phyloP scores from a whole-genome alignment of 75 land plant genomes.

The Picea glauca region DNA sequence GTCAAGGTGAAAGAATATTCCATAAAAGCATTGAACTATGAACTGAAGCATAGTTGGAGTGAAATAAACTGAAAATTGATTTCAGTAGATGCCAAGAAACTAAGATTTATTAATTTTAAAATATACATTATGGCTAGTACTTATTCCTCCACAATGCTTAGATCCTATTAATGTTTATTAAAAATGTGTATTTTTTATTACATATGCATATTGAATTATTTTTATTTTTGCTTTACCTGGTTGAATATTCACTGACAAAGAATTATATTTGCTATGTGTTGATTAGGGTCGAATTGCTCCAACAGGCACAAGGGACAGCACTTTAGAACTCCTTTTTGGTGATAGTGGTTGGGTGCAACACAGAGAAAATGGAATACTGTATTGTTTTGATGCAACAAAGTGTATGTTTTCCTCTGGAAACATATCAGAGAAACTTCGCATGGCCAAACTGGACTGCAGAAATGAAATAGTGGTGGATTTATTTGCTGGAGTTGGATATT shows the following conservation, averaged over 20 bases:
- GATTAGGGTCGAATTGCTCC: constrained; percentile 71
- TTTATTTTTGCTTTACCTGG: background rate
- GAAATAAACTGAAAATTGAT: too few species aligned
- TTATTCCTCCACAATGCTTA: too few species aligned
- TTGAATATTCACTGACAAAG: constrained; percentile 1
- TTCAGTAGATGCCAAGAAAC: too few species aligned
- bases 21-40: too few species aligned
- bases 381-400: constrained; percentile 93
- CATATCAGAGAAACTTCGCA: constrained; percentile 81
- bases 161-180: background rate
- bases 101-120: too few species aligned
- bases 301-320: constrained; percentile 84
- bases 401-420: constrained; percentile 99
- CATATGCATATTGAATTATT: background rate
- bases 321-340: constrained; percentile 68
- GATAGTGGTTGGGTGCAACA: constrained; percentile 89
- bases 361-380: constrained; percentile 82
- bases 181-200: background rate
- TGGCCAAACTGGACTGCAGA: constrained; percentile 57
- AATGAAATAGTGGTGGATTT: constrained; percentile 80
- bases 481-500: constrained; percentile 97
- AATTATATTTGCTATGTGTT: background rate
- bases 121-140: too few species aligned
- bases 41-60: too few species aligned
- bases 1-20: too few species aligned